A percentile compares a stretch with the other conserved stretches of the same genome.
Conservation (phyloP, 192 early-diverging fungal genomes). For the Phlyctochytrium arcticum region DNA sequence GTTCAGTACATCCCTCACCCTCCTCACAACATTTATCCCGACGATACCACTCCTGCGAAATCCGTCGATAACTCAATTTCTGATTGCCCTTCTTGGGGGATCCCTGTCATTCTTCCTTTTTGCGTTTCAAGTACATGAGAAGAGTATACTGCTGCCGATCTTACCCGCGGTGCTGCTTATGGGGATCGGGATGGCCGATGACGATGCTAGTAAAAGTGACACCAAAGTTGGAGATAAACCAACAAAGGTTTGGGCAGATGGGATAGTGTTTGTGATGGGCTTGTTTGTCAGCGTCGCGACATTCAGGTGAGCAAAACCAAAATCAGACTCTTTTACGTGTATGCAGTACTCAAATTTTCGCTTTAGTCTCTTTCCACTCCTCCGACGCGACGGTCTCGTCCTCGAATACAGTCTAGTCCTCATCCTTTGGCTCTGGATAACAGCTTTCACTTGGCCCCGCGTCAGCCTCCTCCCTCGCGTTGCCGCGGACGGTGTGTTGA, state of each 20-base stretch:
- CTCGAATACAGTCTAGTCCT: conserved; percentile 68
- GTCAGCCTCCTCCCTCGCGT: conserved; percentile 1
- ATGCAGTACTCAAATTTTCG: neutral
- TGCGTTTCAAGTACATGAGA: conserved; percentile 98
- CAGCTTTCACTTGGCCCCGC: conserved; percentile 15
- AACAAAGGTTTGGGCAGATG: too few species aligned
- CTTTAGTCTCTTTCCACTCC: conserved; percentile 79
- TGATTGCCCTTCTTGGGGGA: conserved; percentile 66
- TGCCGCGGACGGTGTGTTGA: neutral
- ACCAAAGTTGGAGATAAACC: too few species aligned
- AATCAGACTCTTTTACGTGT: neutral
- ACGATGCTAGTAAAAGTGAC: too few species aligned
- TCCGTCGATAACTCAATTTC: too few species aligned
- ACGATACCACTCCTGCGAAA: conserved; percentile 63
- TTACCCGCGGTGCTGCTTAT: conserved; percentile 74
- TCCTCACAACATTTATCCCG: conserved; percentile 69
- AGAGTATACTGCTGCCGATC: conserved; percentile 85
- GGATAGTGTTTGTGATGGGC: conserved; percentile 44
- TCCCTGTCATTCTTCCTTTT: conserved; percentile 93
- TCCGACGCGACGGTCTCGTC: conserved; percentile 68
- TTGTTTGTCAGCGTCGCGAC: conserved; percentile 78
- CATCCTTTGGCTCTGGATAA: conserved; percentile 73
- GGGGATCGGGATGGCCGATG: conserved; percentile 67
- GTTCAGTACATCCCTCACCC: conserved; percentile 67
- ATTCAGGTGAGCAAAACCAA: conserved; percentile 53